A percentile compares a stretch with the other conserved stretches of the same genome.
Conservation (phyloP, 2,329 filamentous ascomycete species). For the Calonectria leucothoes region DNA sequence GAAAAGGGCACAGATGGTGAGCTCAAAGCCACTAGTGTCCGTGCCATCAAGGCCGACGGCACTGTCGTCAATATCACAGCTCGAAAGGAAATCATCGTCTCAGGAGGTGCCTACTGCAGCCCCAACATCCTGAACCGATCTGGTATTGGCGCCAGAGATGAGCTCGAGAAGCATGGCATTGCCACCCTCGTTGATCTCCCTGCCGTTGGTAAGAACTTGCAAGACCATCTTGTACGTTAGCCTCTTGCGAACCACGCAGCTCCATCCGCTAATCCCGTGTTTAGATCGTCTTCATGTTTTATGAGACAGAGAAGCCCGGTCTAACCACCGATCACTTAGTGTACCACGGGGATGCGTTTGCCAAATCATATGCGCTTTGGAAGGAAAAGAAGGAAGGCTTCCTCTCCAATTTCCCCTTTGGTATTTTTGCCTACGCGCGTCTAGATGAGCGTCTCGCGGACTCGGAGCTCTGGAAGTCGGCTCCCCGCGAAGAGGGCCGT, state of each 20-base stretch:
- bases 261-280: not conserved
- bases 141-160: constrained; percentile 60
- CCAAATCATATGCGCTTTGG: constrained; percentile 65
- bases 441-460: constrained; percentile 69
- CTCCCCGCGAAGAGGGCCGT: constrained; percentile 59
- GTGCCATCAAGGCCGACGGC: constrained; percentile 54
- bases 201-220: constrained; percentile 63
- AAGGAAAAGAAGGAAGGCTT: constrained; percentile 68
- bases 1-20: constrained; percentile 47
- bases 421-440: constrained; percentile 71
- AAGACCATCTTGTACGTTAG: constrained; percentile 52
- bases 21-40: constrained; percentile 58
- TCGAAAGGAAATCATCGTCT: constrained; percentile 54
- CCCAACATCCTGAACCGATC: constrained; percentile 64
- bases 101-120: constrained; percentile 62
- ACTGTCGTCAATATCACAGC: constrained; percentile 50
- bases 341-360: constrained; percentile 64
- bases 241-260: not conserved
- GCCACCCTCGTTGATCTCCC: constrained; percentile 55
- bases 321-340: constrained; percentile 66
- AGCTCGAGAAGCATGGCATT: constrained; percentile 56
- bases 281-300: constrained; percentile 69
- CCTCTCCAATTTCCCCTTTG: constrained; percentile 72
- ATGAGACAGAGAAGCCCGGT: constrained; percentile 63
- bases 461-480: constrained; percentile 64